phyloP scores from a whole-genome alignment of 176 grass and related monocot genomes.

The Cenchrus fungigraminus region DNA sequence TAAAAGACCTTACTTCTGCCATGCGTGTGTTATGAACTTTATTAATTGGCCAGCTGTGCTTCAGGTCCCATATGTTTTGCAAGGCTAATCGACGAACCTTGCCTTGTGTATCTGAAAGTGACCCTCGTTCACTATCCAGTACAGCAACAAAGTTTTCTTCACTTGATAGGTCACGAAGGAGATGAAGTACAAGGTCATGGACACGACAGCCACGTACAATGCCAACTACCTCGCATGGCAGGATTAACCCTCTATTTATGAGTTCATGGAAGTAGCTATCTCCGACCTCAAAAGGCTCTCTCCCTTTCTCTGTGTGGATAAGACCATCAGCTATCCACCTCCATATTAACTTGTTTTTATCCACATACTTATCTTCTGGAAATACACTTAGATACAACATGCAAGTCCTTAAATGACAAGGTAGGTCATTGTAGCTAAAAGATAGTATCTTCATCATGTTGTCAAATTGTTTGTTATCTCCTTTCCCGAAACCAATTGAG shows the following conservation, averaged over 20 bases:
- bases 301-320: not conserved
- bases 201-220: not conserved
- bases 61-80: not conserved
- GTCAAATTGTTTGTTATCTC: not conserved
- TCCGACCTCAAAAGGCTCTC: not conserved
- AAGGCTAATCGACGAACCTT: not conserved
- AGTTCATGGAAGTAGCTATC: not conserved
- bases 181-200: not conserved
- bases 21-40: no score
- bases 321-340: not conserved
- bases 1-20: no score
- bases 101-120: not conserved
- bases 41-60: no score
- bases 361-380: not conserved
- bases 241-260: not conserved
- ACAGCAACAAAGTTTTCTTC: not conserved
- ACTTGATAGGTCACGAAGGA: not conserved
- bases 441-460: not conserved
- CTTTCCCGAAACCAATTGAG: not conserved
- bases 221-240: fast-evolving
- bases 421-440: not conserved
- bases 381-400: not conserved
- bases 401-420: not conserved
- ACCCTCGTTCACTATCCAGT: not conserved
- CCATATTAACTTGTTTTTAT: not conserved